Conservation (phyloP, 73 alveolate species). For the Paramecium tetraurelia region DNA sequence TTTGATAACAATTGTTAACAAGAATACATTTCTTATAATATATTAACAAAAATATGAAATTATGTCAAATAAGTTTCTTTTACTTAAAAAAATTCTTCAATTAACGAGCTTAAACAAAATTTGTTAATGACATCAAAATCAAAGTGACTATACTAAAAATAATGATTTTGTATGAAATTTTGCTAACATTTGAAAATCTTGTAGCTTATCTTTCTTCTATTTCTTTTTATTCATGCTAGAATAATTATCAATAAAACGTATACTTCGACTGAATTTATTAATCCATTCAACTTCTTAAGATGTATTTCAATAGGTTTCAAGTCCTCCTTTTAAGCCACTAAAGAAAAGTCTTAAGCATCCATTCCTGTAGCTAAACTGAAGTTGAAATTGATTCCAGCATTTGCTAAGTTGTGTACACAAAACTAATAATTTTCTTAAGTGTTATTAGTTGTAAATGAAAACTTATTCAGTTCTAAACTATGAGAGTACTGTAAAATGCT, state of each 20-base stretch:
- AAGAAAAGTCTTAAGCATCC: constrained; percentile 30
- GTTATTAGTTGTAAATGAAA: constrained; percentile 37
- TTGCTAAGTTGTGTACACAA: constrained; percentile 33
- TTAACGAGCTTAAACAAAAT: neutral
- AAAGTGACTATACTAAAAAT: neutral
- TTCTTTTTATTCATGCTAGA: constrained; percentile 1
- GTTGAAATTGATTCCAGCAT: neutral
- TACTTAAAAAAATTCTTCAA: constrained; percentile 10
- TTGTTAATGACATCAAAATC: neutral
- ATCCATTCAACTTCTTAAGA: neutral
- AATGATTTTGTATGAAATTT: constrained; percentile 6
- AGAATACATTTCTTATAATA: too few relatives aligned
- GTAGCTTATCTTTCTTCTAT: constrained; percentile 1
- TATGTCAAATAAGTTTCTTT: constrained; percentile 29
- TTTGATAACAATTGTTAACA: too few relatives aligned
- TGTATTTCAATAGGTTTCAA: constrained; percentile 38
- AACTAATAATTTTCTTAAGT: constrained; percentile 14
- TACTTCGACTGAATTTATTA: constrained; percentile 24
- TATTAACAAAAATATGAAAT: neutral
- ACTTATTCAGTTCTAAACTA: neutral
- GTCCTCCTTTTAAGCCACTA: constrained; percentile 34
- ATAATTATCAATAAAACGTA: neutral
- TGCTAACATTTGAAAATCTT: neutral
- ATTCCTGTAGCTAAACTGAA: neutral
- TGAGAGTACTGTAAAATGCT: neutral